Evolutionary conservation across 768 basidiomycete species (phyloP), one percentile per base, ranked within the genome.

Genomic region (Chalciporus piperatus): DNA sequence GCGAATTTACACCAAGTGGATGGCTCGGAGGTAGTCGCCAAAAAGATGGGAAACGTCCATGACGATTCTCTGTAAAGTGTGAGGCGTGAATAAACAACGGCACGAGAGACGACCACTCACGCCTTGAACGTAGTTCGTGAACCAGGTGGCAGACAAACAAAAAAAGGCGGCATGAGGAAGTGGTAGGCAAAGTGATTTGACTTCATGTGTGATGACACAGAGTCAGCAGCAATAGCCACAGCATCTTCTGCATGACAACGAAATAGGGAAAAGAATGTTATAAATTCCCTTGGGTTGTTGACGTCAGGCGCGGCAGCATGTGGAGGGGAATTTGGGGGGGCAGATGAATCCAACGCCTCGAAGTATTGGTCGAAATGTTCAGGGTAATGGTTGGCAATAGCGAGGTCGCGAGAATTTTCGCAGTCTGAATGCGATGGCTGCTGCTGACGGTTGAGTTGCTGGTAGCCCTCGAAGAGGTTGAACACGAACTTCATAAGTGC

Each of bases 161-260:
- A 47, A 23, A 52, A 52, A 4, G 51, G 35, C 10, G 51, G 51
- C 1, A 47, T 9, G 23, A 52, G 19, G 35, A 52, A 52, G 23
- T 46, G 12, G 3, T 38, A 22, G 1, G 44, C 11, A 14, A 52
- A 16, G 3, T 22, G 38, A 17, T 38, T 47, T 28, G 45, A 45
- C 25, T 52, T 52, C 23, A 52, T 6, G n/a, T 28, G 17, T n/a
- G 51, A 47, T 6, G 51, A 22, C 3, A 4, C 3, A 6, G 37
- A 17, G 3, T 10, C 16, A 2, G 17, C 9, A 3, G 32, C 27
- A 16, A 52, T 30, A 23, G 9, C 3, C 22, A n/a, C 8, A 10
- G 25, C 30, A 45, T 52, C 44, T 14, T 20, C 20, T 2, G 6
- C n/a, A 22, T 52, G 45, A 38, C 39, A 52, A 3, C 38, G 25